phyloP scores from a whole-genome alignment of 768 basidiomycete genomes.

The Leccinum sublutescens region DNA sequence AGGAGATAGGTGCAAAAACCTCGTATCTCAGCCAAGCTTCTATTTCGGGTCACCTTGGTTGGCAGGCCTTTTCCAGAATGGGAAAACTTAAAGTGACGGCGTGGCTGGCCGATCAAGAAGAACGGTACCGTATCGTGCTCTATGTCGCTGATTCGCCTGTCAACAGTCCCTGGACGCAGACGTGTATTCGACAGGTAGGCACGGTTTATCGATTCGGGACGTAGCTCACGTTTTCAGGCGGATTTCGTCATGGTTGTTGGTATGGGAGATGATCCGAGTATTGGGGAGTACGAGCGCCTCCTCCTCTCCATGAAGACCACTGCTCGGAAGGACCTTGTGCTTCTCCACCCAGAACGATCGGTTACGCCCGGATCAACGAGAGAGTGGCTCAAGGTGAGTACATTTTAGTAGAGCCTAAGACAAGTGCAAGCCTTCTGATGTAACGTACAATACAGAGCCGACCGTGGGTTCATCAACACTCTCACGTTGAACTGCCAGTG shows the following conservation, averaged over 20 bases:
- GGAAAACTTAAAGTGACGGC: slow-evolving; percentile 91
- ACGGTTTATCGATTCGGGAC: background rate
- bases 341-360: slow-evolving; percentile 88
- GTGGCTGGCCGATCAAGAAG: slow-evolving; percentile 96
- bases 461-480: slow-evolving; percentile 94
- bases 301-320: slow-evolving; percentile 96
- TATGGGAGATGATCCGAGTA: slow-evolving; percentile 85
- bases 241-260: slow-evolving; percentile 94
- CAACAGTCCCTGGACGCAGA: slow-evolving; percentile 96
- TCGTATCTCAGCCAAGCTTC: slow-evolving; percentile 93
- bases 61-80: slow-evolving; percentile 94
- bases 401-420: slow-evolving; percentile 1
- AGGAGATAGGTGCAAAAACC: slow-evolving; percentile 91
- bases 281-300: slow-evolving; percentile 94
- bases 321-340: slow-evolving; percentile 93
- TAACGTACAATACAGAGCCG: slow-evolving; percentile 57
- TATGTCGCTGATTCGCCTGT: slow-evolving; percentile 97
- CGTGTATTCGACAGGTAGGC: slow-evolving; percentile 88
- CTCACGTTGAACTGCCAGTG: slow-evolving; percentile 90
- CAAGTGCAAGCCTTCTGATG: slow-evolving; percentile 2
- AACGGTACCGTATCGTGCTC: slow-evolving; percentile 88
- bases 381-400: slow-evolving; percentile 86
- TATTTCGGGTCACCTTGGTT: slow-evolving; percentile 86
- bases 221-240: slow-evolving; percentile 47
- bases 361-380: slow-evolving; percentile 90